phyloP scores from a whole-genome alignment of 2,329 filamentous ascomycete genomes.

The Beauveria asiatica region DNA sequence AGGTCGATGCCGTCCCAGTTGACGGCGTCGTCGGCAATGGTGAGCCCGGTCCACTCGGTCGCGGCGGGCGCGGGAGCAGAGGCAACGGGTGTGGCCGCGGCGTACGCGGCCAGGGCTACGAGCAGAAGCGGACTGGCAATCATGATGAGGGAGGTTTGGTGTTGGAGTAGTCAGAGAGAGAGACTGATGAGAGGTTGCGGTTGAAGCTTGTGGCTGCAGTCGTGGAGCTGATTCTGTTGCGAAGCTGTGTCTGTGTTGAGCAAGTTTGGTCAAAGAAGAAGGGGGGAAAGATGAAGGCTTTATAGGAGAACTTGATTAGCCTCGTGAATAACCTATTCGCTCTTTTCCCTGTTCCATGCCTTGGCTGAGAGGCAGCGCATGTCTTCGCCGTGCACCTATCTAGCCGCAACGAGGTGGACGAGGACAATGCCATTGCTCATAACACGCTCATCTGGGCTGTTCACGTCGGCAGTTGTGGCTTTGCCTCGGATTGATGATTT shows the following conservation, averaged over 20 bases:
- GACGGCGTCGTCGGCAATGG: background rate
- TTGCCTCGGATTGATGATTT: background rate
- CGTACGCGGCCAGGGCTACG: background rate
- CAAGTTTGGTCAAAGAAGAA: background rate
- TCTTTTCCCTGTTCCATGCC: background rate
- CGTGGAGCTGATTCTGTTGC: background rate
- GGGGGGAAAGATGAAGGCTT: background rate
- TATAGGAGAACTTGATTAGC: background rate
- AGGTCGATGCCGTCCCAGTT: slow-evolving; percentile 1
- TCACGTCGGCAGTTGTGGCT: background rate
- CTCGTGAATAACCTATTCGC: background rate
- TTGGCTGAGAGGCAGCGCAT: background rate
- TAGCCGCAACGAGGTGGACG: background rate
- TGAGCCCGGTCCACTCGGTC: background rate
- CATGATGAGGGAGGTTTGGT: background rate
- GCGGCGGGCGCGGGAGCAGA: background rate
- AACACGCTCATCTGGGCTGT: background rate
- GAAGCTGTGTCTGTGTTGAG: background rate
- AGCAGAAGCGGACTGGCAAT: background rate
- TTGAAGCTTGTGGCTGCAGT: background rate
- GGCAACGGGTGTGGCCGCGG: background rate
- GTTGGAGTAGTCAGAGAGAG: background rate
- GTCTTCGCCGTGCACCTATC: background rate
- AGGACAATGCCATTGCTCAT: background rate
- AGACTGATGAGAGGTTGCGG: background rate